Evolutionary conservation across 1,139 yeast genomes (phyloP).

Genomic region (Yamadazyma dushanensis): DNA sequence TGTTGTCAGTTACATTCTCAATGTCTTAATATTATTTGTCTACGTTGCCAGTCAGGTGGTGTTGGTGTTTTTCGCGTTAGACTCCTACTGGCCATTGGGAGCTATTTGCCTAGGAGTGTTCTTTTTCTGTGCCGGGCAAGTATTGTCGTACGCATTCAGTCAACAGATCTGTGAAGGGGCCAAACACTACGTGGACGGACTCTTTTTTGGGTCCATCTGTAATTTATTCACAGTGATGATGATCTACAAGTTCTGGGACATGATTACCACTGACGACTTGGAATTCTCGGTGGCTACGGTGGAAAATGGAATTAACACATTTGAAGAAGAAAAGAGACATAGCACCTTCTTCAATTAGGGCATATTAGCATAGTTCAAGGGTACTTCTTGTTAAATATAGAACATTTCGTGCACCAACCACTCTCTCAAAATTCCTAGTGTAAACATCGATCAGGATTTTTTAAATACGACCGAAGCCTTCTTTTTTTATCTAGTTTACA

Average conservation of each 20-base stretch:
- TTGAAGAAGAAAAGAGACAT: constrained; percentile 39
- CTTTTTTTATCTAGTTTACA: no score
- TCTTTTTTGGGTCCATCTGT: constrained; percentile 79
- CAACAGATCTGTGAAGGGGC: constrained; percentile 64
- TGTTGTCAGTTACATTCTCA: constrained; percentile 66
- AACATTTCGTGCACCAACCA: not conserved
- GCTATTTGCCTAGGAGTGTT: constrained; percentile 67
- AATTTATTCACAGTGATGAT: constrained; percentile 85
- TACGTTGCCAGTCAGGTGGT: constrained; percentile 73
- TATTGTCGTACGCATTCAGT: constrained; percentile 69
- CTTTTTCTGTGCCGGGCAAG: constrained; percentile 81
- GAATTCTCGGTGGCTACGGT: constrained; percentile 76
- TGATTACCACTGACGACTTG: constrained; percentile 92
- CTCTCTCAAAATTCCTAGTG: not conserved
- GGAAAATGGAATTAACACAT: constrained; percentile 40
- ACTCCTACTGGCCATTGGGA: constrained; percentile 86
- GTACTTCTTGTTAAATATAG: constrained; percentile 2
- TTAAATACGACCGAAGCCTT: not conserved
- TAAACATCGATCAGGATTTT: constrained; percentile 2
- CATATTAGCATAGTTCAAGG: no score
- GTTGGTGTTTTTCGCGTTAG: constrained; percentile 65
- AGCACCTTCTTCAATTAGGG: constrained; percentile 25
- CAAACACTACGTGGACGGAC: constrained; percentile 86
- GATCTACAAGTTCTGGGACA: constrained; percentile 96
- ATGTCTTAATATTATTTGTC: constrained; percentile 61